Conservation (phyloP, 257 asterid species). For the Capsicum rhomboideum region DNA sequence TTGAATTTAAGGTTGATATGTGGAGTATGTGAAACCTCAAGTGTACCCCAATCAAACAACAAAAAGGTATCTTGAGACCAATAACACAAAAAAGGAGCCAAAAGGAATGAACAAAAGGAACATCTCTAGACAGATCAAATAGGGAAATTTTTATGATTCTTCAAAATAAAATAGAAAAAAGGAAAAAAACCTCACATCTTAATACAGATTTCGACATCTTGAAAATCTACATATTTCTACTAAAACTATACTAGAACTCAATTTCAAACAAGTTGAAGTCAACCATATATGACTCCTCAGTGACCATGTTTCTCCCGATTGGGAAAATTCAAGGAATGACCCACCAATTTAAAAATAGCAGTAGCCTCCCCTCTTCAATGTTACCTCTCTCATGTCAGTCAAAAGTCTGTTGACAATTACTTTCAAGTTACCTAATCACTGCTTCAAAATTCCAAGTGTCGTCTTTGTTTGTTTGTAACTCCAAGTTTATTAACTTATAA, state of each 20-base stretch:
- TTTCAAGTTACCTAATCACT: neutral
- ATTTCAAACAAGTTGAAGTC: too few relatives aligned
- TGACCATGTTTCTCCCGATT: neutral
- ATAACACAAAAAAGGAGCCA: neutral
- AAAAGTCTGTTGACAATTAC: neutral
- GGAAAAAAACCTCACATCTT: neutral
- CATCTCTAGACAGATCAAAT: neutral
- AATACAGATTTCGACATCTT: neutral
- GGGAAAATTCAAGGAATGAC: neutral
- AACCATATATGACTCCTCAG: too few relatives aligned
- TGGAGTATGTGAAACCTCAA: neutral
- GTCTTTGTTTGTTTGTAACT: neutral
- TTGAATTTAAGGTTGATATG: neutral
- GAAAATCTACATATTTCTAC: neutral
- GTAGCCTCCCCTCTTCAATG: neutral
- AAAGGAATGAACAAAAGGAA: neutral
- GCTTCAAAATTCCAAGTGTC: neutral
- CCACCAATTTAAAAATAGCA: neutral
- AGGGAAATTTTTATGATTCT: neutral
- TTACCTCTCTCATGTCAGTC: neutral
- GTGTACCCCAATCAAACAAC: neutral
- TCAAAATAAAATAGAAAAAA: neutral
- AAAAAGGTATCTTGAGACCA: neutral
- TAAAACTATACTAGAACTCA: too few relatives aligned
- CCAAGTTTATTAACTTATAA: neutral